Evolutionary conservation across 257 asterid genomes (phyloP), one percentile per base, ranked within the genome.

Genomic region (Nyctanthes arbortristis): DNA sequence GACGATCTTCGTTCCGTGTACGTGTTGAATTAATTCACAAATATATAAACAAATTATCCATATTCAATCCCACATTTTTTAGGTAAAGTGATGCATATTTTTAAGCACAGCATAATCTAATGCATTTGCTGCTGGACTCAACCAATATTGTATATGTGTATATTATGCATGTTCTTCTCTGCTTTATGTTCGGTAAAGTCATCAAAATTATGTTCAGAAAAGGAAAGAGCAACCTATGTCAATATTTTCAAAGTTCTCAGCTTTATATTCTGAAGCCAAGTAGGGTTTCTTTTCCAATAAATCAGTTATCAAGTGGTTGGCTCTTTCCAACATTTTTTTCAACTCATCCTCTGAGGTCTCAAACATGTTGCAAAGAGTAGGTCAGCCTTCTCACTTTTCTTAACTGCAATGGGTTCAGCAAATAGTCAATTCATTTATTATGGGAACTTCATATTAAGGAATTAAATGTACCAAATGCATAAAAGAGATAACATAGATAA

Each of bases 341-440:
- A 92, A 70, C 79, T 84, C 98, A 60, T 85, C 97, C 85, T 88
- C 95, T 12, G 97, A 85, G 54, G 98, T 84, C 66, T 87, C 88
- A 25, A 85, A 84, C 78, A 80, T 75, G 73, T 83, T 84, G 79
- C 97, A 77, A 75, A 93, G 66, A 90, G 68, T 57, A 93, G 67
- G 83, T 90, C 96, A 52, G 77, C 87, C 66, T 81, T 88, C 78
- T 81, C 89, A 45, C 83, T 91, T 77, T 82, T 87, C 86, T 74
- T 88, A 75, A 93, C 98, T 93, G 82, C 39, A 79, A 68, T 65
- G 36, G 45, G 56, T 67, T 7, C 25, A 73, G 63, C 68, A 64
- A 66, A 34, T n/a, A n/a, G 58, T 27, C 63, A 8, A n/a, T n/a
- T 24, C 49, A 79, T 18, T 22, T 69, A 47, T 32, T 6, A 4